Conservation (phyloP, 495 filamentous ascomycete species). For the Penicillium longicatenatum region DNA sequence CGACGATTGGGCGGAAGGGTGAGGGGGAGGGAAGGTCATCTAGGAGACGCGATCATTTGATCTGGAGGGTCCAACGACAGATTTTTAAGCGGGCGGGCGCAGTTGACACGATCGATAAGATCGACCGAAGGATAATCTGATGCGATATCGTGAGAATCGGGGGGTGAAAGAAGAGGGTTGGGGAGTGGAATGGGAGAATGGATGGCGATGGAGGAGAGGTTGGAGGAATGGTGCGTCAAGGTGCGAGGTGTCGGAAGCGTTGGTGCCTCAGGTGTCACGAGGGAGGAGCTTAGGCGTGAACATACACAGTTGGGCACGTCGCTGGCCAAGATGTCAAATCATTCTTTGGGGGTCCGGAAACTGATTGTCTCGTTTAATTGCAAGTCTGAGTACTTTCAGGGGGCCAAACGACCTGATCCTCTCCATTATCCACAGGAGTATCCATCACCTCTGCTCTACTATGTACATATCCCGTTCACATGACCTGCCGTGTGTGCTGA, state of each 20-base stretch:
- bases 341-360: too few species aligned
- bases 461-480: background rate
- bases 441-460: background rate
- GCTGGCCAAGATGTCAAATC: background rate
- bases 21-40: slow-evolving; percentile 66
- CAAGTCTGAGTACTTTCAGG: background rate
- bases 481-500: background rate
- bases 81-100: slow-evolving; percentile 41
- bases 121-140: slow-evolving; percentile 4
- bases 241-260: slow-evolving; percentile 33
- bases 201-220: slow-evolving; percentile 30
- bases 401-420: background rate
- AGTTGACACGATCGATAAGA: slow-evolving; percentile 26
- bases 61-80: slow-evolving; percentile 46
- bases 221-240: slow-evolving; percentile 30
- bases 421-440: background rate
- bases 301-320: background rate
- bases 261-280: slow-evolving; percentile 27
- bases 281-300: slow-evolving; percentile 24
- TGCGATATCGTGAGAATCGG: background rate
- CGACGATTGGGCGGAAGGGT: slow-evolving; percentile 63
- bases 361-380: too few species aligned
- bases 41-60: slow-evolving; percentile 65
- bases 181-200: slow-evolving; percentile 22
- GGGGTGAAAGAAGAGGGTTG: slow-evolving; percentile 17